Base-by-base conservation (phyloP, 148 eudicot species). In the Dysphania ambrosioides region DNA sequence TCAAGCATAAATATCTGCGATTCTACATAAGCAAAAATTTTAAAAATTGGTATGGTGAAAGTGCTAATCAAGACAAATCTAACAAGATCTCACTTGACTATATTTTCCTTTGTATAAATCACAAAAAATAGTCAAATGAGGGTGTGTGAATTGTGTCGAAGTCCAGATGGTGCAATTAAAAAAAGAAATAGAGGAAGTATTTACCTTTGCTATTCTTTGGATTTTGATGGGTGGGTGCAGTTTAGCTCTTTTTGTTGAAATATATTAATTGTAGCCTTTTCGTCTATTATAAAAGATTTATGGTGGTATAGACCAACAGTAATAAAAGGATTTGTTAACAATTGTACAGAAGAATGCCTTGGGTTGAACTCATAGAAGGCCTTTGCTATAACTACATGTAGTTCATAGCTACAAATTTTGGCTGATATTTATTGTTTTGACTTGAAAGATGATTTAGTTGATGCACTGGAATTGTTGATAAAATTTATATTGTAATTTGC, bases 201-300 rank as follows among this genome's bases (percentile, higher is more conserved):
- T n/a, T n/a, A n/a, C 27, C 53, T 51, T 49, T 66, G 26, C 18
- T 70, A 40, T 49, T 41, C 32, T 74, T 71, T 38, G 63, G 72
- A 66, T 38, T 32, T 38, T 36, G 49, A 66, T 30, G 4, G 15
- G 0, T 36, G 16, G 70, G 5, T 34, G 35, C 51, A 49, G 42
- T 59, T 65, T 74, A 66, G 73, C 23, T 10, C 11, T 9, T 9
- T 38, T 6, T 66, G 49, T 8, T 2, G 6, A 4, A 9, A 68
- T 56, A 68, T 49, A 9, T 47, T 13, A 8, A n/a, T 13, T 59
- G 34, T 44, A 38, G n/a, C 29, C 10, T 47, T 47, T 35, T 49
- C 36, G 40, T 10, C 24, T 67, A 19, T 32, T 31, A 19, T 5
- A 64, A 64, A 32, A 16, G 23, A 34, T 5, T 15, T 42, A 64